phyloP scores from a whole-genome alignment of 2,329 filamentous ascomycete genomes.

The Aspergillus ruber region DNA sequence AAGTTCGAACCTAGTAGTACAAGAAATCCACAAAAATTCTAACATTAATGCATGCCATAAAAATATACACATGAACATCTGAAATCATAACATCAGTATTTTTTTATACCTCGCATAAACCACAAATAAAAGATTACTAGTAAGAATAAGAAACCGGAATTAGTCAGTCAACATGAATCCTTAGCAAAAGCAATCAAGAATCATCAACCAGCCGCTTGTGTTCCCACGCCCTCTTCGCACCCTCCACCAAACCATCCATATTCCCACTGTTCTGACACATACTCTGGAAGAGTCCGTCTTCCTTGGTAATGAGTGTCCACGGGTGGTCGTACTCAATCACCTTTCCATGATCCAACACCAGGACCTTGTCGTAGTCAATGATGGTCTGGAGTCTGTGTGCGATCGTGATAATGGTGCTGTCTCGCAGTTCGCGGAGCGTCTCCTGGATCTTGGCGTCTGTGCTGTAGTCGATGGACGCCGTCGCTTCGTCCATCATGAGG shows the following conservation, averaged over 20 bases:
- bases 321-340: slow-evolving; percentile 91
- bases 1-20: neutral
- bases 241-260: slow-evolving; percentile 50
- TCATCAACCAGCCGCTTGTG: slow-evolving; percentile 44
- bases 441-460: slow-evolving; percentile 95
- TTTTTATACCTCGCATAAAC: neutral
- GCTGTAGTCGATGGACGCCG: slow-evolving; percentile 92
- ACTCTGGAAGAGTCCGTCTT: slow-evolving; percentile 58
- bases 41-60: neutral
- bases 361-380: slow-evolving; percentile 94
- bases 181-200: slow-evolving; percentile 18
- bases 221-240: slow-evolving; percentile 47
- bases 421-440: slow-evolving; percentile 83
- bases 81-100: neutral
- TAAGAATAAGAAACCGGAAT: neutral
- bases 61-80: neutral
- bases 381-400: slow-evolving; percentile 94
- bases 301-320: slow-evolving; percentile 67
- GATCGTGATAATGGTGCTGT: slow-evolving; percentile 90
- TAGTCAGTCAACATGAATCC: neutral
- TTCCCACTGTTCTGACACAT: slow-evolving; percentile 67
- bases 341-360: slow-evolving; percentile 83
- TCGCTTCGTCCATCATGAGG: slow-evolving; percentile 98
- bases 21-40: neutral
- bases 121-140: neutral